These are phyloP conservation scores for Cryomyces minteri DNA, from an alignment of 495 filamentous ascomycete species.

Conservation along the genomic window DNA sequence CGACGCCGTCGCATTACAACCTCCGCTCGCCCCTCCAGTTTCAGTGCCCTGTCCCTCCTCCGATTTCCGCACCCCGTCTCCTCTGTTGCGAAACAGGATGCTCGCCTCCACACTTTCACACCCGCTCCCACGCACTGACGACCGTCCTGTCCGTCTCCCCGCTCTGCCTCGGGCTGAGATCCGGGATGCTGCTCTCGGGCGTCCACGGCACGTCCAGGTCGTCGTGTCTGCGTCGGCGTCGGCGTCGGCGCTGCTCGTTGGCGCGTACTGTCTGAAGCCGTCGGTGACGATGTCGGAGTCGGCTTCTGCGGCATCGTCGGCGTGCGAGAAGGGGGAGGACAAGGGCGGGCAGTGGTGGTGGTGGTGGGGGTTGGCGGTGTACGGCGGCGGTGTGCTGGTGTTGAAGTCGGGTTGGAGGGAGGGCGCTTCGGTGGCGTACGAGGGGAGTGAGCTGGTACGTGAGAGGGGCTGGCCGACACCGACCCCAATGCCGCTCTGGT, in stretches of 20 bases:
- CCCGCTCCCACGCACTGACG: too few relatives aligned
- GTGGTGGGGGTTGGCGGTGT: conserved; percentile 10
- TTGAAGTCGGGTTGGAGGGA: conserved; percentile 1
- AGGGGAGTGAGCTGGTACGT: conserved; percentile 12
- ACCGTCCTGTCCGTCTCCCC: conserved; percentile 15
- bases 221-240: conserved; percentile 1
- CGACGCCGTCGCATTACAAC: too few relatives aligned
- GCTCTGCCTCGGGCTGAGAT: conserved; percentile 15
- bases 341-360: conserved; percentile 4
- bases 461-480: conserved; percentile 9
- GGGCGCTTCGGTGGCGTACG: background rate
- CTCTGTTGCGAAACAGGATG: too few relatives aligned
- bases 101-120: too few relatives aligned
- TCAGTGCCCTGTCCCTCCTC: too few relatives aligned
- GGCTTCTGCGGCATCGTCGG: conserved; percentile 6
- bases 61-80: too few relatives aligned
- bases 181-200: conserved; percentile 16
- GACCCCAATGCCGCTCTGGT: background rate
- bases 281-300: conserved; percentile 9
- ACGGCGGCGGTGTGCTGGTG: conserved; percentile 6
- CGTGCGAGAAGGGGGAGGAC: background rate
- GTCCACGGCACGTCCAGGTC: conserved; percentile 9
- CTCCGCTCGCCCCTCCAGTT: too few relatives aligned
- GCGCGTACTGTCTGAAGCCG: conserved; percentile 13
- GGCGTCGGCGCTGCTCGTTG: too few relatives aligned